Evolutionary conservation across 345 rosid genomes (phyloP), one percentile per base, ranked within the genome.

Genomic region (Populus davidiana): DNA sequence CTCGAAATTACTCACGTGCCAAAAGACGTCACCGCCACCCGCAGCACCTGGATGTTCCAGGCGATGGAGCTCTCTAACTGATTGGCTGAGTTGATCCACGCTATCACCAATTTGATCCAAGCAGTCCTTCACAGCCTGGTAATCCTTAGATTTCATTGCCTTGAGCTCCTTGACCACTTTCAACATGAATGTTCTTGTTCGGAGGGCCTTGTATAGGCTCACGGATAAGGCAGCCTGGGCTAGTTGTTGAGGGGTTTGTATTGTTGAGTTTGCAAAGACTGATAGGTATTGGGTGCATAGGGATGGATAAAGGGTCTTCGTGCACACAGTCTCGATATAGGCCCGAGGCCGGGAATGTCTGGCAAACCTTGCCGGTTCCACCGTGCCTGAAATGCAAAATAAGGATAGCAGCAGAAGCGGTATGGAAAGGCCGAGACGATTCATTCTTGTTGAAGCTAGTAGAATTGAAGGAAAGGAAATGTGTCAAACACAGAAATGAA

Each of bases 1-100:
- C 75, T 93, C 87, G 8, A 93, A 83, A 75, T 90, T 93, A 70
- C 86, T 86, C 12, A 86, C 72, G 82, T 85, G 97, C 89, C 87
- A 90, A 67, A 82, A 68, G 1, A 83, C 75, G 65, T 86, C 85
- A 9, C 73, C 83, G 0, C 52, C 82, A 27, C 78, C 61, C 7
- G 73, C 61, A 0, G 68, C 52, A 69, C 71, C 69, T 11, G 75
- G 66, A 11, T 27, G 59, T 36, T 20, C 81, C 33, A 91, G 69
- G 20, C 88, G 79, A 27, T 81, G 87, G 2, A 93, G 85, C 83
- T 95, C 97, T 56, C 62, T 41, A 62, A 93, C 86, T 5, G 99
- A 90, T 63, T 80, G 85, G 31, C 81, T 79, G 33, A 95, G 88
- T 79, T 90, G 97, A 69, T 72, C 79, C 38, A 91, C 86, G 63